Base-by-base conservation (phyloP, 805 yeast species). In the Candida qinlingensis region DNA sequence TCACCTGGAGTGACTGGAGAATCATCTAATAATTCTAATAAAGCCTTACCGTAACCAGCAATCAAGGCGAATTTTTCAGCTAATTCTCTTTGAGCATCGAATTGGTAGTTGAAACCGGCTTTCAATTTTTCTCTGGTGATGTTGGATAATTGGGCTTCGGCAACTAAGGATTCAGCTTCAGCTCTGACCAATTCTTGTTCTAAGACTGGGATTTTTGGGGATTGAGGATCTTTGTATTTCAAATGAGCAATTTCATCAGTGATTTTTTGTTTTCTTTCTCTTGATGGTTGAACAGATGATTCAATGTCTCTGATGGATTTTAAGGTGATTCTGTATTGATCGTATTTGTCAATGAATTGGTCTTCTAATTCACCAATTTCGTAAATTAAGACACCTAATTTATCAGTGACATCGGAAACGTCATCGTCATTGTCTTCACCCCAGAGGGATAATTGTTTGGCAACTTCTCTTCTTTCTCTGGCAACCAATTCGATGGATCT, bases 141-240 rank as follows among this genome's bases (percentile, higher is more conserved):
- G 77, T 92, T 92, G 55, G 97, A 88, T 68, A 92, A 82, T 77
- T 92, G 99, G 51, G 98, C 98, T 77, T 92, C 99, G 52, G 99
- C 99, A 63, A 92, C 99, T 62, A 92, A 82, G 45, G 97, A 89
- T 76, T 94, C 98, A 58, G 98, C 98, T 78, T 92, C 99, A 45
- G 98, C 97, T 73, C 99, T 85, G 59, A 94, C 98, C 68, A 94
- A 81, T 75, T 94, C 98, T 76, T 94, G 98, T 79, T 92, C 99
- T 70, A 92, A 81, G 47, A 91, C 92, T 57, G 87, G 83, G 58
- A 92, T 87, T 79, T 92, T 92, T 69, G 97, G 95, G 47, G 97
- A 89, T 74, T 87, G 89, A 55, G 99, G 98, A 72, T 92, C 98
- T 80, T 92, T 92, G 80, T 94, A 94, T 77, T 94, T 94, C 73